A percentile compares a stretch with the other conserved stretches of the same genome.
Conservation (phyloP, 306 rosid genomes). For the Quercus glauca region DNA sequence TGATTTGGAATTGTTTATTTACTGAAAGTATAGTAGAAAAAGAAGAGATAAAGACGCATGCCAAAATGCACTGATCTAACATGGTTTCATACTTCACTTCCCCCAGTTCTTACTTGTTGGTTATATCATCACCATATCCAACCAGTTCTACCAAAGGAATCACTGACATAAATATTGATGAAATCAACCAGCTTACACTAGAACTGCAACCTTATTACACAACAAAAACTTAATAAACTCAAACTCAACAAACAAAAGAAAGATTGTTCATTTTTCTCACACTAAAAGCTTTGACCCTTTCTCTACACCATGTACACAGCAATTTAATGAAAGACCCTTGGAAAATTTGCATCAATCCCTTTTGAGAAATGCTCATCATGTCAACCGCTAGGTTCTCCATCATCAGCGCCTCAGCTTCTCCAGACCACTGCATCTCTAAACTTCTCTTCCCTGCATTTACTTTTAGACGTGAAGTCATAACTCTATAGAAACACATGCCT, state of each 20-base stretch:
- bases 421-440: conserved; percentile 17
- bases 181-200: neutral
- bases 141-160: neutral
- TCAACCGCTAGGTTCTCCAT: conserved; percentile 51
- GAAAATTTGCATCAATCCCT: neutral
- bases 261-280: neutral
- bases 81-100: too few species aligned
- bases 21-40: too few species aligned
- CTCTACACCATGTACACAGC: neutral
- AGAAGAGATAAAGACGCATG: too few species aligned
- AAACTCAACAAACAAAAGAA: neutral
- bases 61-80: too few species aligned
- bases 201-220: neutral
- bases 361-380: conserved; percentile 32
- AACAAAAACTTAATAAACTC: neutral
- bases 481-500: too few species aligned
- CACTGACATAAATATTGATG: neutral
- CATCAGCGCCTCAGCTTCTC: conserved; percentile 40
- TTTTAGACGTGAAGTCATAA: neutral
- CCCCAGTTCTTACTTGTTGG: too few species aligned
- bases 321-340: neutral
- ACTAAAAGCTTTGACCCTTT: neutral
- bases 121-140: neutral
- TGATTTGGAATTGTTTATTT: neutral
- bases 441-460: conserved; percentile 32